phyloP scores from a whole-genome alignment of 1,284 basidiomycete species.

The Phellinidium pouzarii region DNA sequence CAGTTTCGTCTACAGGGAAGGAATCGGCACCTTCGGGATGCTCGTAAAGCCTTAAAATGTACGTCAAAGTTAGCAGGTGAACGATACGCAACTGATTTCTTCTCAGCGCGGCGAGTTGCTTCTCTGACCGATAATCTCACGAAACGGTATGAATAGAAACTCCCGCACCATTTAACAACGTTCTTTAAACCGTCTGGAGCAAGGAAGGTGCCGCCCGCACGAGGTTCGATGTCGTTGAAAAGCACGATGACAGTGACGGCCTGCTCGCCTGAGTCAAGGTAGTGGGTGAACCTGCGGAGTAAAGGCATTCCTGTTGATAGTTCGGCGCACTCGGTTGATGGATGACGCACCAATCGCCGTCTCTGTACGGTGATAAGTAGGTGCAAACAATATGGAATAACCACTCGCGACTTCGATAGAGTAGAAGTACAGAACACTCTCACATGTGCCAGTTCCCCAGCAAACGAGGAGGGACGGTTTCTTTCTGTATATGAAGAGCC shows the following conservation, averaged over 20 bases:
- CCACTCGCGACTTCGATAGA: not conserved
- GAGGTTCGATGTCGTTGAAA: constrained; percentile 30
- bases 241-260: constrained; percentile 31
- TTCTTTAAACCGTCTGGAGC: constrained; percentile 31
- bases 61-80: not conserved
- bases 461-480: constrained; percentile 26
- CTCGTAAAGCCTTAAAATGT: constrained; percentile 23
- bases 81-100: not conserved
- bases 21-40: constrained; percentile 26
- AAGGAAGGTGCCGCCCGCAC: constrained; percentile 32
- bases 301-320: not conserved
- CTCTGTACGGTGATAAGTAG: no score
- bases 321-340: not conserved
- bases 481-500: constrained; percentile 22
- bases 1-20: constrained; percentile 26
- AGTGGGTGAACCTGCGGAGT: constrained; percentile 28
- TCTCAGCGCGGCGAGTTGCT: not conserved
- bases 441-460: constrained; percentile 33
- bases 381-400: not conserved
- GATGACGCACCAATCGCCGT: constrained; percentile 27
- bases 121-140: not conserved
- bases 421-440: constrained; percentile 1
- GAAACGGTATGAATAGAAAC: constrained; percentile 2
- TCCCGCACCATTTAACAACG: constrained; percentile 27
- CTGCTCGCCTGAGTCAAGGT: constrained; percentile 34